Base-by-base conservation (phyloP, 768 basidiomycete genomes). In the Panaeolus cyanescens region DNA sequence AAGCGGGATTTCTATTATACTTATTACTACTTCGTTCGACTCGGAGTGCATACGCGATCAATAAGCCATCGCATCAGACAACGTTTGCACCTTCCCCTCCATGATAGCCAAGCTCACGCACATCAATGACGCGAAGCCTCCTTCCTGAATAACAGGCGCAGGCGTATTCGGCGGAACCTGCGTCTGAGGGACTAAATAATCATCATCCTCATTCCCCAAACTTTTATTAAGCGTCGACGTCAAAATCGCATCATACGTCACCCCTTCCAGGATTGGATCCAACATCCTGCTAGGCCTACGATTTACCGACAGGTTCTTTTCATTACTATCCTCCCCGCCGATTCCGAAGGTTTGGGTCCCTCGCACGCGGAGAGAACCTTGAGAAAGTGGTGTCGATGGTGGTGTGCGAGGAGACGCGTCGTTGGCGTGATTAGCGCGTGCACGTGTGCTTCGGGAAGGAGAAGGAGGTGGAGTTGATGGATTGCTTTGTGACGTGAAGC, bases 401-500 rank as follows among this genome's bases (percentile, higher is more conserved):
- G 45, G 25, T 25, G 25, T 9, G 7, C 15, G 45, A 1, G 25
- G 45, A 9, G 45, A 50, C 15, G 12, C 25, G 6, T 50, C 45
- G 12, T 28, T 28, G 22, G 12, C n/a, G 25, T 50, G 17, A 28
- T 25, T 50, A 6, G 45, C 30, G 25, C 15, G 8, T 12, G 45
- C 25, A 8, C 22, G 25, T 4, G 25, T 13, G 19, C 9, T 25
- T 28, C 45, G 45, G 10, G 45, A 50, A 6, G 25, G 45, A 13
- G 45, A 50, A 50, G 45, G 45, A 1, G 45, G 45, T 15, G 45
- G 45, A 28, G 45, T 50, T 50, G 45, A 50, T 30, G 8, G 50
- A 54, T 33, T 62, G 56, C 25, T 62, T 54, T 32, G 58, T 36
- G 32, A 42, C 34, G 3, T 64, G 60, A 17, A 66, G 36, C 1